phyloP scores from a whole-genome alignment of 2,329 filamentous ascomycete species.

The Hawksworthiomyces lignivorus region DNA sequence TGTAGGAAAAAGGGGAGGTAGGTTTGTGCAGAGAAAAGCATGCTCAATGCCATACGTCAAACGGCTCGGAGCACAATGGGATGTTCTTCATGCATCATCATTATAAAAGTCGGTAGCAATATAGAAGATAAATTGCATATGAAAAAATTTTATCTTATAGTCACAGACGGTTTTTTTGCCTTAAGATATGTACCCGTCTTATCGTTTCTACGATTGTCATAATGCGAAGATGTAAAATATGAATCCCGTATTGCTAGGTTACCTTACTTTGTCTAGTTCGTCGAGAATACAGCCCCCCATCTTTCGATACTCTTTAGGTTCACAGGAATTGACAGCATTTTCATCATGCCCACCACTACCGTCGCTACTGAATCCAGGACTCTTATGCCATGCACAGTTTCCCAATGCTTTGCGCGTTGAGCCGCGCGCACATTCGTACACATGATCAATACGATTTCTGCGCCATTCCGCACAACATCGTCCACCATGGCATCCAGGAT shows the following conservation, averaged over 20 bases:
- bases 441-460: conserved; percentile 30
- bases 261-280: too few relatives aligned
- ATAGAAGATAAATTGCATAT: neutral
- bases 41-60: conserved; percentile 9
- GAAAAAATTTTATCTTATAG: neutral
- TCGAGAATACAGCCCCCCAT: neutral
- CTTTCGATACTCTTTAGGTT: neutral
- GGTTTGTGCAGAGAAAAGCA: conserved; percentile 35
- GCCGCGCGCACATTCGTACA: conserved; percentile 36
- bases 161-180: too few relatives aligned
- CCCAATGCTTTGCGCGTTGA: conserved; percentile 30
- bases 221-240: too few relatives aligned
- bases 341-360: conserved; percentile 33
- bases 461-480: conserved; percentile 20
- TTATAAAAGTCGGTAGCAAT: neutral
- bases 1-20: conserved; percentile 38
- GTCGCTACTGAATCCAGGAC: conserved; percentile 35
- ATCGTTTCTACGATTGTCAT: too few relatives aligned
- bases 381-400: conserved; percentile 24
- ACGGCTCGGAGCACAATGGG: conserved; percentile 6
- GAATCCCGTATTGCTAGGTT: too few relatives aligned
- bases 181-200: too few relatives aligned
- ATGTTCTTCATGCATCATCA: conserved; percentile 5
- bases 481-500: conserved; percentile 16
- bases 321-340: neutral